A percentile compares a stretch with the other conserved stretches of the same genome.
Conservation (phyloP, 2,329 filamentous ascomycete genomes). For the Aspergillus hortae region DNA sequence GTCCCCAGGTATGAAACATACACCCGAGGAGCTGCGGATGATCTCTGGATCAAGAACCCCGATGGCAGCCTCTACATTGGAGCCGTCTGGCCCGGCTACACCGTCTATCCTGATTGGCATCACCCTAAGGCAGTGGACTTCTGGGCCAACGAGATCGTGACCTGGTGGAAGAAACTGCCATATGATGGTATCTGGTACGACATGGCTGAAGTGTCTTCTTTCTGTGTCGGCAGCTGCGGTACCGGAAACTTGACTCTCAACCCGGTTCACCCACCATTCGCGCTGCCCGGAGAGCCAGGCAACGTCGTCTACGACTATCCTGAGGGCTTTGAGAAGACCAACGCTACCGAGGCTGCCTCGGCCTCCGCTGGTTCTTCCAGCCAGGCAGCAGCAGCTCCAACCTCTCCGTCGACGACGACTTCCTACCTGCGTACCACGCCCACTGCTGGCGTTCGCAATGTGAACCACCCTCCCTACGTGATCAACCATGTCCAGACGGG, state of each 20-base stretch:
- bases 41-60: not conserved
- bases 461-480: conserved; percentile 72
- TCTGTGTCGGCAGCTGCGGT: conserved; percentile 17
- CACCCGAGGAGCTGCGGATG: not conserved
- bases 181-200: conserved; percentile 72
- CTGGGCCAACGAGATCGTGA: conserved; percentile 66
- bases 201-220: conserved; percentile 57
- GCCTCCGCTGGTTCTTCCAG: conserved; percentile 54
- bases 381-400: conserved; percentile 43
- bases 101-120: conserved; percentile 76
- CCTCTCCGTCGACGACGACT: conserved; percentile 28
- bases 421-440: conserved; percentile 58
- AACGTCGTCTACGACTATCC: conserved; percentile 53
- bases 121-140: conserved; percentile 60
- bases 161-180: conserved; percentile 39
- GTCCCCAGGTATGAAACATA: conserved; percentile 28
- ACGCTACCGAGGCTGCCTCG: conserved; percentile 62
- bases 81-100: conserved; percentile 75
- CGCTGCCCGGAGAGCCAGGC: not conserved
- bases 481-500: conserved; percentile 64
- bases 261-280: too few species aligned
- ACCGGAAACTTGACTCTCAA: too few species aligned
- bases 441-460: conserved; percentile 60
- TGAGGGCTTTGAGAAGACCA: conserved; percentile 67
- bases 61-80: conserved; percentile 38